Evolutionary conservation across 2,329 filamentous ascomycete species (phyloP).

Genomic region (Fusarium proliferatum): DNA sequence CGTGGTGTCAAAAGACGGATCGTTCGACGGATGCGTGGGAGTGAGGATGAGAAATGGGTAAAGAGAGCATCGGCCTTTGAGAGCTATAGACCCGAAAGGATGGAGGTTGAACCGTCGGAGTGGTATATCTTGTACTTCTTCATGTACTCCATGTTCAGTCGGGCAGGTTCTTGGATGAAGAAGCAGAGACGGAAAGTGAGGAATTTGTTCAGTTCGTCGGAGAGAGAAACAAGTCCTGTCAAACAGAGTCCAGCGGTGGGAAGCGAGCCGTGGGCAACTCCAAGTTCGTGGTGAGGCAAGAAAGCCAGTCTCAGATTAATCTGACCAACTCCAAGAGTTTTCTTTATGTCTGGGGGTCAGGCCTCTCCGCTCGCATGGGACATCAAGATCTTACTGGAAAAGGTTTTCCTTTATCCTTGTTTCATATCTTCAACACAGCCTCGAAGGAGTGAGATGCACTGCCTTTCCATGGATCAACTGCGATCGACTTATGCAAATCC

Average conservation of each 20-base stretch:
- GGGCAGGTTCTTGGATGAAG: not conserved
- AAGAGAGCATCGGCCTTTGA: not conserved
- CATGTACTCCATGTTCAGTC: not conserved
- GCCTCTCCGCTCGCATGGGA: not conserved
- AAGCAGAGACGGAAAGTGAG: not conserved
- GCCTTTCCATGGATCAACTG: not conserved
- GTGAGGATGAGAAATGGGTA: not conserved
- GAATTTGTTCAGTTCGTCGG: not conserved
- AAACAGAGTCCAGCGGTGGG: not conserved
- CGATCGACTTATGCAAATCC: not conserved
- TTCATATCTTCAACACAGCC: not conserved
- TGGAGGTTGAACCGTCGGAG: constrained; percentile 7
- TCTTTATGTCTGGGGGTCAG: not conserved
- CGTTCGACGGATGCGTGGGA: not conserved
- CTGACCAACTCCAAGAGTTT: not conserved
- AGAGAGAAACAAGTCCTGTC: not conserved
- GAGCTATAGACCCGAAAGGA: not conserved
- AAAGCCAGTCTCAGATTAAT: too few species aligned
- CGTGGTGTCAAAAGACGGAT: not conserved
- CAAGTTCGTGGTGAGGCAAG: not conserved
- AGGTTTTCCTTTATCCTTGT: not conserved
- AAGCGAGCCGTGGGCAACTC: not conserved
- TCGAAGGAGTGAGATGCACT: not conserved
- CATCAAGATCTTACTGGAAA: not conserved
- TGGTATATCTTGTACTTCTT: constrained; percentile 3